These are phyloP conservation scores for Puccinellia tenuiflora DNA, from an alignment of 176 grass and related monocot genomes.

Conservation along the genomic window DNA sequence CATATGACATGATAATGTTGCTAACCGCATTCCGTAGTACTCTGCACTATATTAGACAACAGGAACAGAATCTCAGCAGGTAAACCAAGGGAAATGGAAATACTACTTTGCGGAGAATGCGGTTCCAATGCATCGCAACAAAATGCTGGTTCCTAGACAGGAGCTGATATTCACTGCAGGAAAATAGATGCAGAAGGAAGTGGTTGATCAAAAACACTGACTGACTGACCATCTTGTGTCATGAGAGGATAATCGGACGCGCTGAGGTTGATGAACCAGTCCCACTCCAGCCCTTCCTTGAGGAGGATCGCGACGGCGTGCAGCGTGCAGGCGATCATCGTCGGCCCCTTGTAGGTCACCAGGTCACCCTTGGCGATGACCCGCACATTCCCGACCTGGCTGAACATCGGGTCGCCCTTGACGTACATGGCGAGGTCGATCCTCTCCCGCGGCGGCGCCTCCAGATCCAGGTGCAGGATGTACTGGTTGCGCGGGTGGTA, in stretches of 20 bases:
- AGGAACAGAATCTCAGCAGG: background rate
- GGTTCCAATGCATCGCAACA: background rate
- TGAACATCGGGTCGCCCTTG: conserved; percentile 64
- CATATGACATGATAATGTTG: background rate
- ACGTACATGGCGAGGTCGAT: conserved; percentile 72
- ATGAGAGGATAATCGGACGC: conserved; percentile 90
- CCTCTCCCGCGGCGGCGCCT: conserved; percentile 74
- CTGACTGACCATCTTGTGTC: conserved; percentile 81
- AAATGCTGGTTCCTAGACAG: background rate
- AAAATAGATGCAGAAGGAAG: background rate
- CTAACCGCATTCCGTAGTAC: background rate
- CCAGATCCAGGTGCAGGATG: conserved; percentile 81
- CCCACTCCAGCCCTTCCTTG: conserved; percentile 70
- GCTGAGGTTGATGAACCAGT: conserved; percentile 96
- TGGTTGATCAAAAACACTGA: conserved; percentile 21
- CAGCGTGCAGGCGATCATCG: conserved; percentile 84
- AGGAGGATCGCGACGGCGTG: conserved; percentile 75
- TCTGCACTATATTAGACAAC: background rate
- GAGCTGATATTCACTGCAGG: background rate
- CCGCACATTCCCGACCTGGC: conserved; percentile 61
- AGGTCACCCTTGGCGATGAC: conserved; percentile 87
- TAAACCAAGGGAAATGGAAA: background rate
- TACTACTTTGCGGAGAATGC: background rate
- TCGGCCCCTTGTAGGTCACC: conserved; percentile 82
- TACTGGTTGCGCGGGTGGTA: conserved; percentile 90